These are phyloP conservation scores for Globisporangium megalacanthum DNA, from an alignment of 352 stramenopile species.

Conservation along the genomic window DNA sequence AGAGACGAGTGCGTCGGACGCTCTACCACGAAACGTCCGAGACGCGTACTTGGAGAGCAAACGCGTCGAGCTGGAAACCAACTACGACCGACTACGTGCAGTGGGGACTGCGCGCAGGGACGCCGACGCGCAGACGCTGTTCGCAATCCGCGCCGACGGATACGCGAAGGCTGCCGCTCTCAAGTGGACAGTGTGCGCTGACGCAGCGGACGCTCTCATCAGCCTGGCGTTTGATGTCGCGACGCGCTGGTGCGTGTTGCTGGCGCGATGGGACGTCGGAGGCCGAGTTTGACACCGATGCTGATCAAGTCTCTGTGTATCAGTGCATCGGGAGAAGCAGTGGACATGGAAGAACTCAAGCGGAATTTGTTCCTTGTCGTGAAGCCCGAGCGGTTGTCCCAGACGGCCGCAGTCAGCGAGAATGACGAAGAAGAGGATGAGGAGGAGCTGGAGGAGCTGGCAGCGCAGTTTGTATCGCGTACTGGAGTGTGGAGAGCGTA, in stretches of 20 bases:
- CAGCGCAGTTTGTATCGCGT: constrained; percentile 19
- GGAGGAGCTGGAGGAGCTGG: constrained; percentile 19
- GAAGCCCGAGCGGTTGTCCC: background rate
- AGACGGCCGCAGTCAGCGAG: background rate
- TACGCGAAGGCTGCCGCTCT: constrained; percentile 19
- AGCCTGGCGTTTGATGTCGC: constrained; percentile 20
- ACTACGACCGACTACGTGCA: constrained; percentile 39
- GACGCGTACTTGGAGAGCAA: constrained; percentile 42
- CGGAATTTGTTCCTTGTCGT: constrained; percentile 14
- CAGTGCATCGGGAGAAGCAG: constrained; percentile 4
- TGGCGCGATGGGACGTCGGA: constrained; percentile 1
- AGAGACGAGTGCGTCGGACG: background rate
- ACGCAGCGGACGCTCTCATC: constrained; percentile 27
- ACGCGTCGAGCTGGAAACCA: constrained; percentile 32
- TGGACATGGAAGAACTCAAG: constrained; percentile 23
- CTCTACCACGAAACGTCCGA: constrained; percentile 12
- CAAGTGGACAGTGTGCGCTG: constrained; percentile 20
- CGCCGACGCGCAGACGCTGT: constrained; percentile 23
- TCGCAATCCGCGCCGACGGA: constrained; percentile 22
- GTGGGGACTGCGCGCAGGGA: constrained; percentile 29
- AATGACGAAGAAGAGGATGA: constrained; percentile 14
- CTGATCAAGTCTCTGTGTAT: constrained; percentile 6
- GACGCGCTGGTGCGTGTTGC: constrained; percentile 16
- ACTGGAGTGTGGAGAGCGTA: constrained; percentile 19
- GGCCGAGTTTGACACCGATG: background rate